Conservation (phyloP, 73 alveolate species). For the Loxodes magnus region DNA sequence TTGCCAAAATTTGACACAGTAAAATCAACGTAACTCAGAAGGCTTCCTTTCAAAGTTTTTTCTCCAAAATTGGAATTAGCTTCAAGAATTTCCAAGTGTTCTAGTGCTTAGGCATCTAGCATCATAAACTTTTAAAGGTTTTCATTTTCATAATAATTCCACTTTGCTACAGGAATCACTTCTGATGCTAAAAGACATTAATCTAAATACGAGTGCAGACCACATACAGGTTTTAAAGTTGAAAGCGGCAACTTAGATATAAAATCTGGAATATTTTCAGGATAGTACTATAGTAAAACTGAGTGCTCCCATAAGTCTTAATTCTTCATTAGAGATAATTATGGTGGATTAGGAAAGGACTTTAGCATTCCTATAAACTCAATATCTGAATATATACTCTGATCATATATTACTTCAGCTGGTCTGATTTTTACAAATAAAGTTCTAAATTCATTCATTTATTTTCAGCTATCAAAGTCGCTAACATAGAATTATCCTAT, state of each 20-base stretch:
- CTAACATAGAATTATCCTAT: conserved; percentile 50
- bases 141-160: neutral
- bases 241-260: conserved; percentile 1
- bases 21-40: conserved; percentile 1
- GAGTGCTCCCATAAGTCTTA: conserved; percentile 1
- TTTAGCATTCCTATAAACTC: neutral
- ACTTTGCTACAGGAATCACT: neutral
- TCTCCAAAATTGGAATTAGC: conserved; percentile 46
- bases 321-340: neutral
- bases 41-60: conserved; percentile 17
- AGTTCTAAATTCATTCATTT: conserved; percentile 24
- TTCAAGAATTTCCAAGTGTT: conserved; percentile 57
- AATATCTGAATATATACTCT: neutral
- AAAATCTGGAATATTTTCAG: neutral
- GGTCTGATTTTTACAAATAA: conserved; percentile 24
- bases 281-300: neutral
- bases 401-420: conserved; percentile 18
- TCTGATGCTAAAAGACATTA: neutral
- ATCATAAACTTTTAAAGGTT: neutral
- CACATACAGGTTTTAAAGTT: conserved; percentile 5
- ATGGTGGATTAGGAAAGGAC: neutral
- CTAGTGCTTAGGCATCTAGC: conserved; percentile 57
- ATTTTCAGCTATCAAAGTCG: conserved; percentile 22
- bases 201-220: neutral
- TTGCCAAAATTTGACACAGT: conserved; percentile 28